These are phyloP conservation scores for Geotrichum europaeum DNA, from an alignment of 1,139 yeast species.

Conservation along the genomic window DNA sequence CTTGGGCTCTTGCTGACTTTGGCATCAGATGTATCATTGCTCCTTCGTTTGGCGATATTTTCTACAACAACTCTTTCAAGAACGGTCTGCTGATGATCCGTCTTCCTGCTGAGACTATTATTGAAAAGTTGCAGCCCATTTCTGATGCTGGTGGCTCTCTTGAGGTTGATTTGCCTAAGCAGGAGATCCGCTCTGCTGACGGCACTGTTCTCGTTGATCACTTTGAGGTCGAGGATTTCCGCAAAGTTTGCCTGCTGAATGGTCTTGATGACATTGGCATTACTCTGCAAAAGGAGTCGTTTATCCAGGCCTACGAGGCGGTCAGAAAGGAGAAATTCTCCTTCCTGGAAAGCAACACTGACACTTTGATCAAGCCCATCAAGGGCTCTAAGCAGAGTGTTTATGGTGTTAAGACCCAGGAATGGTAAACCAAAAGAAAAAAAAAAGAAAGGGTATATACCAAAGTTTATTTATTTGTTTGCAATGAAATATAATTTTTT, in stretches of 20 bases:
- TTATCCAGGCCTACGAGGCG: slow-evolving; percentile 65
- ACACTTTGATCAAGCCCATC: slow-evolving; percentile 49
- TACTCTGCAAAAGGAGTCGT: slow-evolving; percentile 82
- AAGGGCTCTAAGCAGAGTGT: slow-evolving; percentile 64
- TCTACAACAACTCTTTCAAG: slow-evolving; percentile 93
- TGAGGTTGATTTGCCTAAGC: slow-evolving; percentile 79
- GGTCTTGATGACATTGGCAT: slow-evolving; percentile 97
- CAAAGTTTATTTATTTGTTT: neutral
- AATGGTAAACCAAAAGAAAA: slow-evolving; percentile 43
- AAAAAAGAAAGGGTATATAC: neutral
- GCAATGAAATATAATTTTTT: neutral
- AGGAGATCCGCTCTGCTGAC: slow-evolving; percentile 65
- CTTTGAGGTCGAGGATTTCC: slow-evolving; percentile 82
- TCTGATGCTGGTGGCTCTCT: slow-evolving; percentile 68
- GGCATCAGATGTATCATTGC: slow-evolving; percentile 95
- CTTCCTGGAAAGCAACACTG: slow-evolving; percentile 84
- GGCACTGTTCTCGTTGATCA: slow-evolving; percentile 71
- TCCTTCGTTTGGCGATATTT: slow-evolving; percentile 96
- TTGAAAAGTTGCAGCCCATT: slow-evolving; percentile 65
- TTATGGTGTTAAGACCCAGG: slow-evolving; percentile 68
- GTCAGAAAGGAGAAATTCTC: slow-evolving; percentile 74
- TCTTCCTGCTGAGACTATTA: slow-evolving; percentile 67
- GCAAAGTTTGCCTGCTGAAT: slow-evolving; percentile 89
- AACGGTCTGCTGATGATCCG: slow-evolving; percentile 91
- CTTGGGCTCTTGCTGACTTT: slow-evolving; percentile 97